Conservation (phyloP, 148 eudicot genomes). For the Camellia sinensis region DNA sequence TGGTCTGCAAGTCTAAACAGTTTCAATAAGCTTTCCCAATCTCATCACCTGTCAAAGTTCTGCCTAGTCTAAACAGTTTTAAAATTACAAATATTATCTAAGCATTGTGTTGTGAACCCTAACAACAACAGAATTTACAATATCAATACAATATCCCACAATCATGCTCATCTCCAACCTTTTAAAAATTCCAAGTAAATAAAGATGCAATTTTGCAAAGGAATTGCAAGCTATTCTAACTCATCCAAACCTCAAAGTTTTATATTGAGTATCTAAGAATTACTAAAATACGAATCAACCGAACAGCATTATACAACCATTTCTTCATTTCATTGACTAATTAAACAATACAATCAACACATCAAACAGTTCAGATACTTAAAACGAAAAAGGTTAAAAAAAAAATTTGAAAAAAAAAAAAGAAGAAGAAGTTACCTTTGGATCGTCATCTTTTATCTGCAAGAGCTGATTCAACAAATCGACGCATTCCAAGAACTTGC, state of each 20-base stretch:
- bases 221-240: not conserved
- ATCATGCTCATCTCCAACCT: too few relatives aligned
- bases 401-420: not conserved
- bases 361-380: too few relatives aligned
- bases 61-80: not conserved
- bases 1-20: not conserved
- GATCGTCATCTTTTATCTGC: slow-evolving; percentile 58
- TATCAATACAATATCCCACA: too few relatives aligned
- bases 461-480: slow-evolving; percentile 57
- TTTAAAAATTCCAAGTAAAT: too few relatives aligned
- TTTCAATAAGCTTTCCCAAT: too few relatives aligned
- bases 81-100: too few relatives aligned
- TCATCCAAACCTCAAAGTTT: not conserved
- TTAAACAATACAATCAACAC: not conserved
- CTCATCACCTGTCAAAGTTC: too few relatives aligned
- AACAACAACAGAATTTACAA: too few relatives aligned
- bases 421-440: slow-evolving; percentile 44
- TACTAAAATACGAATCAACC: not conserved
- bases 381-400: not conserved
- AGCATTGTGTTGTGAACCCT: too few relatives aligned
- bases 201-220: not conserved
- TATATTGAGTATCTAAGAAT: not conserved
- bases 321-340: not conserved
- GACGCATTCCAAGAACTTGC: slow-evolving; percentile 64
- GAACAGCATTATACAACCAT: not conserved